Conservation (phyloP, 306 rosid genomes). For the Lotus japonicus region DNA sequence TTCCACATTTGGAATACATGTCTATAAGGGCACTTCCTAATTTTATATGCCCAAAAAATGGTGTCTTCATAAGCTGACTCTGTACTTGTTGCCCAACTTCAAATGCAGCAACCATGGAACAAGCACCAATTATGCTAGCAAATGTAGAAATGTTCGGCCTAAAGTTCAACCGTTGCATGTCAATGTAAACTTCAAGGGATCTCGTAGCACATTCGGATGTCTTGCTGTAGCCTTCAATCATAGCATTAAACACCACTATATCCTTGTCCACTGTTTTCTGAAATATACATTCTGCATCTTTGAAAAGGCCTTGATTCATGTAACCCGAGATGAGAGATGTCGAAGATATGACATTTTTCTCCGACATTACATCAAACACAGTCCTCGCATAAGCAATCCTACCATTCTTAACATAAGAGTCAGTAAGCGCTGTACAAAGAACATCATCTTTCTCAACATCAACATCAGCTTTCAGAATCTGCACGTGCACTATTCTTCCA, state of each 20-base stretch:
- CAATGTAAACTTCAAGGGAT: slow-evolving; percentile 66
- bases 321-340: slow-evolving; percentile 86
- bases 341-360: slow-evolving; percentile 60
- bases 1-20: slow-evolving; percentile 85
- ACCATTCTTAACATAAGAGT: slow-evolving; percentile 64
- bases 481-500: slow-evolving; percentile 69
- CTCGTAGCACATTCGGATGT: slow-evolving; percentile 43
- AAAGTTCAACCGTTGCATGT: slow-evolving; percentile 61
- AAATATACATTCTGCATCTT: slow-evolving; percentile 69
- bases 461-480: slow-evolving; percentile 49
- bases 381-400: slow-evolving; percentile 53
- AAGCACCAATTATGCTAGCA: slow-evolving; percentile 83
- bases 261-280: slow-evolving; percentile 55
- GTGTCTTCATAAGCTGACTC: slow-evolving; percentile 65
- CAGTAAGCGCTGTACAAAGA: slow-evolving; percentile 71
- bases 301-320: slow-evolving; percentile 57
- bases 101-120: slow-evolving; percentile 60
- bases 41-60: slow-evolving; percentile 42
- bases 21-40: slow-evolving; percentile 82
- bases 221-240: slow-evolving; percentile 94
- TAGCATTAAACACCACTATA: slow-evolving; percentile 78
- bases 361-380: slow-evolving; percentile 64
- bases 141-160: slow-evolving; percentile 80
- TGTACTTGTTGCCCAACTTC: slow-evolving; percentile 74
- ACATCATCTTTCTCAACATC: slow-evolving; percentile 60